phyloP scores from a whole-genome alignment of 352 stramenopile species.

The Peronospora farinosa region DNA sequence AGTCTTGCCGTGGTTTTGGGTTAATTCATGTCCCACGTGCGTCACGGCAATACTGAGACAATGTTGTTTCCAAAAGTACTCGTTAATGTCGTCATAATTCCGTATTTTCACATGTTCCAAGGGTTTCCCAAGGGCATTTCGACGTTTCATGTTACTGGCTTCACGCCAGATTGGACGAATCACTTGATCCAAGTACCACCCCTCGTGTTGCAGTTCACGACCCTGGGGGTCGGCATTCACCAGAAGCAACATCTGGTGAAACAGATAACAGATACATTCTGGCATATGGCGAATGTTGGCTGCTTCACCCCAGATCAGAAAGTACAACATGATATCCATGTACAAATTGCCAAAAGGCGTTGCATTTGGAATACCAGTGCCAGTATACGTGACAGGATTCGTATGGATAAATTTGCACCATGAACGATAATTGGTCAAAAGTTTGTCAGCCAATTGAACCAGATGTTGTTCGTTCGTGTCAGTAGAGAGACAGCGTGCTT shows the following conservation, averaged over 20 bases:
- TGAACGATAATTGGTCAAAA: conserved; percentile 68
- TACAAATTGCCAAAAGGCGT: conserved; percentile 30
- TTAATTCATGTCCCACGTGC: conserved; percentile 43
- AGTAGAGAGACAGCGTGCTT: conserved; percentile 41
- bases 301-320: conserved; percentile 95
- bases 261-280: conserved; percentile 96
- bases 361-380: conserved; percentile 15
- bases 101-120: conserved; percentile 70
- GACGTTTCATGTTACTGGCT: conserved; percentile 65
- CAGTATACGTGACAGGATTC: conserved; percentile 67
- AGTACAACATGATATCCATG: conserved; percentile 94
- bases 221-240: conserved; percentile 46
- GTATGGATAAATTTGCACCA: conserved; percentile 68
- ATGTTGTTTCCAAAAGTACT: conserved; percentile 74
- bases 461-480: conserved; percentile 56
- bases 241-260: conserved; percentile 78
- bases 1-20: conserved; percentile 61
- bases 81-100: conserved; percentile 81
- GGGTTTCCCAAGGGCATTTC: conserved; percentile 49
- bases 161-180: conserved; percentile 66
- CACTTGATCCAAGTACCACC: conserved; percentile 59
- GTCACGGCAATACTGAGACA: conserved; percentile 50
- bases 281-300: conserved; percentile 96
- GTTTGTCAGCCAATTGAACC: conserved; percentile 54
- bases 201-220: conserved; percentile 33